Conservation (phyloP, 2,329 filamentous ascomycete genomes). For the Fusarium phyllophilum region DNA sequence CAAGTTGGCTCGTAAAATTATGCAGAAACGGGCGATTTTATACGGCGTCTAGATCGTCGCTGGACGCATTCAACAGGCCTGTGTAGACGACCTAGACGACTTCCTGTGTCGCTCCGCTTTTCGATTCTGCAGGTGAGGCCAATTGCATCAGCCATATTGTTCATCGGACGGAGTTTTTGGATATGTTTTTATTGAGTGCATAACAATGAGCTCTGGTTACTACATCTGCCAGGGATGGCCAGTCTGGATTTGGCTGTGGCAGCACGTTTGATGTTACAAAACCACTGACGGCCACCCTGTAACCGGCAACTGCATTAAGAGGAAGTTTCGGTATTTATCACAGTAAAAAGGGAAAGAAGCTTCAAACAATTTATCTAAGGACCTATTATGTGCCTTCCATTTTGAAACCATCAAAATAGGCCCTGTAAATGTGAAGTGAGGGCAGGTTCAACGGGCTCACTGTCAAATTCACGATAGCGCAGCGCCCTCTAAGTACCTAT, state of each 20-base stretch:
- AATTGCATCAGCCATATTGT: background rate
- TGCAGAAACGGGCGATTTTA: background rate
- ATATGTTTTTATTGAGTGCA: background rate
- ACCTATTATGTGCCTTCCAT: background rate
- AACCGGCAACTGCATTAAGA: background rate
- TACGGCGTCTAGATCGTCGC: background rate
- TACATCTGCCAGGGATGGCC: background rate
- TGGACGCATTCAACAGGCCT: background rate
- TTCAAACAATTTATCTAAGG: no score
- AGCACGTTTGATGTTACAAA: background rate
- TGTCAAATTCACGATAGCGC: background rate
- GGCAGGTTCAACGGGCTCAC: no score
- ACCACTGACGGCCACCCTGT: background rate
- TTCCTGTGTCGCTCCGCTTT: background rate
- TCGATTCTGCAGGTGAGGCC: background rate
- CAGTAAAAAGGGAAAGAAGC: background rate
- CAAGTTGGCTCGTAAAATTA: no score
- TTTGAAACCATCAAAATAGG: no score
- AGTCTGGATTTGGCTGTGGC: background rate
- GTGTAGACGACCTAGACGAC: background rate
- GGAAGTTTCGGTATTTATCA: background rate
- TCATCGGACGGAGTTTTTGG: background rate
- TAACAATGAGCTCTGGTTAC: background rate
- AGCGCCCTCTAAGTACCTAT: slow-evolving; percentile 1
- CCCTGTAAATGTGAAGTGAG: no score